These are phyloP conservation scores for Aspergillus clavatus DNA, from an alignment of 2,329 filamentous ascomycete genomes.

Conservation along the genomic window DNA sequence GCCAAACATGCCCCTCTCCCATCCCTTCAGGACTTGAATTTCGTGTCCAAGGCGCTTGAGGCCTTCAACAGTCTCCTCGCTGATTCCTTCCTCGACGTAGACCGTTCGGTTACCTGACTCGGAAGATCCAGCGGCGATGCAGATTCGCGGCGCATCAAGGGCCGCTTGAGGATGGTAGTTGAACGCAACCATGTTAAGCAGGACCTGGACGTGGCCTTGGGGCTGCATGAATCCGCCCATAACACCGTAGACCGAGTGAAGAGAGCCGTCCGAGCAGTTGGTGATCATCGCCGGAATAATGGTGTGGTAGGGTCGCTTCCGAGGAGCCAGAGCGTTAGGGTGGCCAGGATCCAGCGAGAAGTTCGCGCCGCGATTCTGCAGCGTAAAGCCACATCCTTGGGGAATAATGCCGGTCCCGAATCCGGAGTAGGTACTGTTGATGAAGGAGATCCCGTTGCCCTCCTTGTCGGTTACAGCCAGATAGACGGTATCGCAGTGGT, in stretches of 20 bases:
- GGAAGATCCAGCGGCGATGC: conserved; percentile 71
- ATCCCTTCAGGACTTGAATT: conserved; percentile 63
- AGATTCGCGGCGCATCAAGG: conserved; percentile 85
- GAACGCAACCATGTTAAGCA: conserved; percentile 84
- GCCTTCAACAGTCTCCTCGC: conserved; percentile 60
- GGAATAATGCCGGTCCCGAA: conserved; percentile 85
- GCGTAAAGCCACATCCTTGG: conserved; percentile 78
- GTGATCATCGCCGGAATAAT: conserved; percentile 94
- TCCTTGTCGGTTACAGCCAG: conserved; percentile 75
- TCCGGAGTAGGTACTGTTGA: conserved; percentile 89
- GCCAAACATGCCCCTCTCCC: conserved; percentile 67
- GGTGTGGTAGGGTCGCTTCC: conserved; percentile 92
- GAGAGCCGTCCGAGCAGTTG: conserved; percentile 63
- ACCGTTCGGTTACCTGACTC: conserved; percentile 59
- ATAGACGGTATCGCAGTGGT: conserved; percentile 89
- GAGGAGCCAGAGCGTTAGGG: conserved; percentile 73
- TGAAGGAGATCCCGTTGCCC: conserved; percentile 92
- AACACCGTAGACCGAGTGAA: conserved; percentile 87
- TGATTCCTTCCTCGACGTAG: conserved; percentile 78
- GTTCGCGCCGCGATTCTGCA: conserved; percentile 89
- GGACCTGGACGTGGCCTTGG: conserved; percentile 88
- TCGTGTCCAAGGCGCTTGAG: conserved; percentile 68
- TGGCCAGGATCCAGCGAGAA: conserved; percentile 68
- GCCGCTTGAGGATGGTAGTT: conserved; percentile 79
- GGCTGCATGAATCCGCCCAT: conserved; percentile 99